phyloP scores from a whole-genome alignment of 1,284 basidiomycete genomes.

The Rhodotorula sp. region DNA sequence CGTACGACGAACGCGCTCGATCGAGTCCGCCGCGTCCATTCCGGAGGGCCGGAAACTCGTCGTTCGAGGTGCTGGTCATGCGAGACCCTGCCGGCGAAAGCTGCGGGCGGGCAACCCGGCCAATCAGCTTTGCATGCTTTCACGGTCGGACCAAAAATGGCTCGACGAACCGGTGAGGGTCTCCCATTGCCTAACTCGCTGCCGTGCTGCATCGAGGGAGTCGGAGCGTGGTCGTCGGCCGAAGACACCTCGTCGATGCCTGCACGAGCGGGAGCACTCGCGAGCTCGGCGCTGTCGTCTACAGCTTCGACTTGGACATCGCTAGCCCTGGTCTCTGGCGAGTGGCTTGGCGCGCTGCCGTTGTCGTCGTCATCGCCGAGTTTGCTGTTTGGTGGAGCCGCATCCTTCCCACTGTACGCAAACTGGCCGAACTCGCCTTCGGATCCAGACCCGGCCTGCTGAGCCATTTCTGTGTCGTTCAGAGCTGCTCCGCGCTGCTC shows the following conservation, averaged over 20 bases:
- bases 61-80: constrained; percentile 20
- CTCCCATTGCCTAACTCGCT: not conserved
- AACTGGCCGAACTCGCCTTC: constrained; percentile 32
- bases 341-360: not conserved
- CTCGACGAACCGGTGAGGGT: not conserved
- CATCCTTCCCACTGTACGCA: constrained; percentile 30
- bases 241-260: constrained; percentile 3
- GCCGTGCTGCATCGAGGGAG: not conserved
- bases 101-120: not conserved
- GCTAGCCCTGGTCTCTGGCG: constrained; percentile 3
- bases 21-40: not conserved
- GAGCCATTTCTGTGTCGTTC: not conserved
- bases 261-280: not conserved
- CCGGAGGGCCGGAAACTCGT: constrained; percentile 18
- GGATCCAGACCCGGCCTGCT: not conserved
- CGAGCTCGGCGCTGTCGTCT: not conserved
- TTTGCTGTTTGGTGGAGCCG: constrained; percentile 6
- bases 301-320: constrained; percentile 9
- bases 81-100: constrained; percentile 10
- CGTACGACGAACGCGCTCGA: constrained; percentile 32
- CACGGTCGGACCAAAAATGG: fast-evolving
- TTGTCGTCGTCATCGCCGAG: constrained; percentile 16
- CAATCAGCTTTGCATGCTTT: not conserved
- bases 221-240: not conserved
- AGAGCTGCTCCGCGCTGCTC: not conserved